Evolutionary conservation across 2,329 filamentous ascomycete species (phyloP).

Genomic region (Mycosphaerella arachidis): DNA sequence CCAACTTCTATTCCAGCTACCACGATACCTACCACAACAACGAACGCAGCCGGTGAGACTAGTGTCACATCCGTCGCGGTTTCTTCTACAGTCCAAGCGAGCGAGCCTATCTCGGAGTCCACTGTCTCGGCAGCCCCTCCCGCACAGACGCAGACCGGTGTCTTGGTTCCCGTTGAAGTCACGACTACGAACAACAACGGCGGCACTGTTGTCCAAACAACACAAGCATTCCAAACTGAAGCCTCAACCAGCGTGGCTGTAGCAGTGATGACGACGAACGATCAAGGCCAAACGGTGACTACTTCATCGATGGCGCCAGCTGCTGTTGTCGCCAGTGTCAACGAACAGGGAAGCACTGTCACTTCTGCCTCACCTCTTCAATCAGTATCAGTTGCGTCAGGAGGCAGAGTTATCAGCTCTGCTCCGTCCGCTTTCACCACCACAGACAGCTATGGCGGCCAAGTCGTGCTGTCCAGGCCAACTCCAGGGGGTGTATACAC

Average conservation of each 20-base stretch:
- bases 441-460: slow-evolving; percentile 38
- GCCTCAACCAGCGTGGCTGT: slow-evolving; percentile 30
- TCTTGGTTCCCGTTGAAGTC: slow-evolving; percentile 39
- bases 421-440: slow-evolving; percentile 36
- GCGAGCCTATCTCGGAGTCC: slow-evolving; percentile 14
- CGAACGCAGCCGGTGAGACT: slow-evolving; percentile 21
- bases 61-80: slow-evolving; percentile 19
- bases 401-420: slow-evolving; percentile 36
- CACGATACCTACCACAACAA: slow-evolving; percentile 26
- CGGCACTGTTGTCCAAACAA: slow-evolving; percentile 34
- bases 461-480: slow-evolving; percentile 33
- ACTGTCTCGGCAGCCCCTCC: slow-evolving; percentile 16
- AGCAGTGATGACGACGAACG: slow-evolving; percentile 30
- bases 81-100: slow-evolving; percentile 19
- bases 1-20: slow-evolving; percentile 15
- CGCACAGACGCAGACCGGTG: slow-evolving; percentile 25
- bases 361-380: slow-evolving; percentile 36
- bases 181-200: slow-evolving; percentile 39
- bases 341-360: slow-evolving; percentile 35
- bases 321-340: slow-evolving; percentile 38
- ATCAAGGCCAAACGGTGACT: slow-evolving; percentile 26
- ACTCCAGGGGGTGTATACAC: slow-evolving; percentile 40
- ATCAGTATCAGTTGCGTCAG: slow-evolving; percentile 36
- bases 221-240: slow-evolving; percentile 35
- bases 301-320: slow-evolving; percentile 38